Evolutionary conservation across 169 alveolate species (phyloP), one percentile per base, ranked within the genome.

Genomic region (Plasmodium yoelii): DNA sequence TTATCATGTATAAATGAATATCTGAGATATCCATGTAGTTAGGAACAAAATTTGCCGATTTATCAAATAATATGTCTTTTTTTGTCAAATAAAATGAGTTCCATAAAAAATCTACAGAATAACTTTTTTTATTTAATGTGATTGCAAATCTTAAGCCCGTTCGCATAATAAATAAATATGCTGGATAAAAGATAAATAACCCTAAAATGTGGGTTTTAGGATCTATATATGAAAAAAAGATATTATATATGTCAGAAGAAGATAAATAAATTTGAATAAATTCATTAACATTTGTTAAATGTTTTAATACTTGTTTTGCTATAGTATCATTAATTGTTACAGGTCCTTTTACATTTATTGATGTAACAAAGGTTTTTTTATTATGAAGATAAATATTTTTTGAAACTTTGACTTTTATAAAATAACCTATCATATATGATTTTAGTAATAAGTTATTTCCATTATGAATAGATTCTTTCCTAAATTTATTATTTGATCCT

Each of bases 341-440:
- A 9, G 95, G 95, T 5, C 95, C 95, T 44, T 88, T 88, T 39
- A 82, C 77, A 15, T 93, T 73, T 34, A 77, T 28, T 6, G 95
- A 56, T 64, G 87, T 91, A 4, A 93, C 92, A 68, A 67, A 93
- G 12, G 87, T 82, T 63, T 94, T 80, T 56, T 88, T 93, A 26
- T 67, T 74, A 60, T 77, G 65, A 19, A 75, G 61, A 67, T 61
- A 87, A 28, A 91, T 68, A 46, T 93, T 94, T 88, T 91, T 93
- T 56, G 88, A 93, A 42, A 93, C 94, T 19, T 88, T 89, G 26
- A 88, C 87, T 88, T 87, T 60, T 26, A 93, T 86, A 63, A 70
- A 93, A 60, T 73, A 90, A 26, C 95, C 95, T 93, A 93, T 93
- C 95, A 82, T 93, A 55, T 22, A 88, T n/a, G 93, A 93, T 59